A percentile compares a stretch with the other conserved stretches of the same genome.
These are phyloP conservation scores for Nephelium lappaceum DNA, from an alignment of 345 rosid species.

Conservation along the genomic window DNA sequence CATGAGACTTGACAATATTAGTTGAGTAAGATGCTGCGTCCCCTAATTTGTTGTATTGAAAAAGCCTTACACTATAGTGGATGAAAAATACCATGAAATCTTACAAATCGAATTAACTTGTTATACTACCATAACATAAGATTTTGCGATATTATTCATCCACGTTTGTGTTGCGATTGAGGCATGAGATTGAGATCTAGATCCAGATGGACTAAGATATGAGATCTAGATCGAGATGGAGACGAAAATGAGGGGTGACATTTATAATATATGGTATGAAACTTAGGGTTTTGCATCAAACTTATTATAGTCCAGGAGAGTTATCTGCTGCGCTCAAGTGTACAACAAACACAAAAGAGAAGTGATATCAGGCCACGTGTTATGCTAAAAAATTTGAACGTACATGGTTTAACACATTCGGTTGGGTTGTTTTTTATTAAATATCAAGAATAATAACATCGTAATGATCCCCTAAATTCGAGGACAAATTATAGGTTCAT, in stretches of 20 bases:
- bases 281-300: neutral
- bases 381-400: too few relatives aligned
- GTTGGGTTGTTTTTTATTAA: too few relatives aligned
- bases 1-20: too few relatives aligned
- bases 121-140: neutral
- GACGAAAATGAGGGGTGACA: neutral
- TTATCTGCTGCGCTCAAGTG: neutral
- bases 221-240: too few relatives aligned
- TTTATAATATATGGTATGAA: neutral
- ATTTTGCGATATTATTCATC: neutral
- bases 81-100: neutral
- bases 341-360: neutral
- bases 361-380: neutral
- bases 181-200: neutral
- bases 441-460: too few relatives aligned
- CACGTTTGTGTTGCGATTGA: neutral
- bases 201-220: too few relatives aligned
- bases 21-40: too few relatives aligned
- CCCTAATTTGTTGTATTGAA: too few relatives aligned
- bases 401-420: too few relatives aligned
- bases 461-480: too few relatives aligned
- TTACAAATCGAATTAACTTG: neutral
- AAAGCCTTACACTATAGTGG: neutral
- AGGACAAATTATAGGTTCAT: too few relatives aligned
- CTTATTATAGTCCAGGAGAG: neutral